These are phyloP conservation scores for Ogataea trehalophila DNA, from an alignment of 805 yeast species.

Conservation along the genomic window DNA sequence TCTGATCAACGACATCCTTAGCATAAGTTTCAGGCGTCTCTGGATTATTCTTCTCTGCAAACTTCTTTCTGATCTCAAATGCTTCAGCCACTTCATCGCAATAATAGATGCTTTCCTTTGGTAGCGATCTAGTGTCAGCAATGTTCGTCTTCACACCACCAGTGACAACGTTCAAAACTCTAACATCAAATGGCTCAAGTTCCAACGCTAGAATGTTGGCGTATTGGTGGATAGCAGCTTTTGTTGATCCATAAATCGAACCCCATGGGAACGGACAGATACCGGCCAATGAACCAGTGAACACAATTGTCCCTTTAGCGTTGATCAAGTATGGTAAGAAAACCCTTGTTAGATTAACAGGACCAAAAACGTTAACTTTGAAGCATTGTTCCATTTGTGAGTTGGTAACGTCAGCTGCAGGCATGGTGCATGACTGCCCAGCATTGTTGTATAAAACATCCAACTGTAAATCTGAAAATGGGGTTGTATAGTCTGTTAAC, in stretches of 20 bases:
- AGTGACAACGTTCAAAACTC: slow-evolving; percentile 63
- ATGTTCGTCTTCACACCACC: slow-evolving; percentile 74
- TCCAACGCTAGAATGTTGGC: slow-evolving; percentile 61
- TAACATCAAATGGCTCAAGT: slow-evolving; percentile 65
- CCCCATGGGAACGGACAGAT: slow-evolving; percentile 66
- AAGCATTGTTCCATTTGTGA: slow-evolving; percentile 46
- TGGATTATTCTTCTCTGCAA: slow-evolving; percentile 59
- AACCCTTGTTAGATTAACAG: slow-evolving; percentile 58
- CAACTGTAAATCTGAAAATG: slow-evolving; percentile 23
- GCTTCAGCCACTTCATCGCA: slow-evolving; percentile 47
- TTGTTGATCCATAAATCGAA: slow-evolving; percentile 58
- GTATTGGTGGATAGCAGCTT: slow-evolving; percentile 74
- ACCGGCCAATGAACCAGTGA: slow-evolving; percentile 73
- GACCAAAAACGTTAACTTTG: slow-evolving; percentile 68
- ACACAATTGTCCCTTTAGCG: slow-evolving; percentile 64
- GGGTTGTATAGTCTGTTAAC: slow-evolving; percentile 21
- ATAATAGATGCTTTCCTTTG: slow-evolving; percentile 49
- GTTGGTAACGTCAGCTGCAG: slow-evolving; percentile 63
- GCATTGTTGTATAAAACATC: slow-evolving; percentile 73
- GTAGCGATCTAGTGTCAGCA: slow-evolving; percentile 59
- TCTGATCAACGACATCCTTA: slow-evolving; percentile 45
- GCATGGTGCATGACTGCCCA: slow-evolving; percentile 52
- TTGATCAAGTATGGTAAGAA: slow-evolving; percentile 39
- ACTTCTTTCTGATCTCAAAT: slow-evolving; percentile 45
- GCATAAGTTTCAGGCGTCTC: slow-evolving; percentile 59